A percentile compares a stretch with the other conserved stretches of the same genome.
Evolutionary conservation across 345 rosid genomes (phyloP).

Genomic region (Odontarrhena argentea): DNA sequence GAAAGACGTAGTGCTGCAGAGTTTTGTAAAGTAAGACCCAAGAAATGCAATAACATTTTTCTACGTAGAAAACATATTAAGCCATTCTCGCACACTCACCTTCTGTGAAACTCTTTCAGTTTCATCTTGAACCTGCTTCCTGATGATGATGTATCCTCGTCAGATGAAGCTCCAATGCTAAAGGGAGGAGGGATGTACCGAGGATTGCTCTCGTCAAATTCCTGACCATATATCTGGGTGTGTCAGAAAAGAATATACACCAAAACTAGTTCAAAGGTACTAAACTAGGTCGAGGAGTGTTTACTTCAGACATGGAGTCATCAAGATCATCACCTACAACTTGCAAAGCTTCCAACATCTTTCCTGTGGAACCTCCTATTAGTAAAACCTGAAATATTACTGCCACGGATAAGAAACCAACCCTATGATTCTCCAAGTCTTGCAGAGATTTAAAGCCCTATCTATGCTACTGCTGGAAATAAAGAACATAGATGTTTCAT

Average conservation of each 20-base stretch:
- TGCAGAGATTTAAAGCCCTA: slow-evolving; percentile 16
- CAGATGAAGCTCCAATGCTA: slow-evolving; percentile 58
- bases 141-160: slow-evolving; percentile 62
- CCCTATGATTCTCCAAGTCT: slow-evolving; percentile 16
- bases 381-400: slow-evolving; percentile 67
- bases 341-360: slow-evolving; percentile 91
- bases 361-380: slow-evolving; percentile 98
- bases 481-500: slow-evolving; percentile 21
- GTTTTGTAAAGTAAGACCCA: slow-evolving; percentile 18
- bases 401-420: slow-evolving; percentile 20
- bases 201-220: slow-evolving; percentile 50
- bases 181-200: slow-evolving; percentile 58
- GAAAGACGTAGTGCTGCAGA: slow-evolving; percentile 73
- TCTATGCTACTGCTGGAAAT: neutral
- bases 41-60: neutral
- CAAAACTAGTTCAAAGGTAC: slow-evolving; percentile 2
- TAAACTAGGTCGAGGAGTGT: slow-evolving; percentile 30
- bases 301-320: slow-evolving; percentile 68
- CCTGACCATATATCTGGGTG: slow-evolving; percentile 45
- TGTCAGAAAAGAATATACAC: slow-evolving; percentile 8
- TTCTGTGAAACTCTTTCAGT: slow-evolving; percentile 74
- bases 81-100: slow-evolving; percentile 43
- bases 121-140: slow-evolving; percentile 77
- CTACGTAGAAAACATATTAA: slow-evolving; percentile 7
- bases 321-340: slow-evolving; percentile 85